phyloP scores from a whole-genome alignment of 306 rosid genomes.

The Prinsepia uniflora region DNA sequence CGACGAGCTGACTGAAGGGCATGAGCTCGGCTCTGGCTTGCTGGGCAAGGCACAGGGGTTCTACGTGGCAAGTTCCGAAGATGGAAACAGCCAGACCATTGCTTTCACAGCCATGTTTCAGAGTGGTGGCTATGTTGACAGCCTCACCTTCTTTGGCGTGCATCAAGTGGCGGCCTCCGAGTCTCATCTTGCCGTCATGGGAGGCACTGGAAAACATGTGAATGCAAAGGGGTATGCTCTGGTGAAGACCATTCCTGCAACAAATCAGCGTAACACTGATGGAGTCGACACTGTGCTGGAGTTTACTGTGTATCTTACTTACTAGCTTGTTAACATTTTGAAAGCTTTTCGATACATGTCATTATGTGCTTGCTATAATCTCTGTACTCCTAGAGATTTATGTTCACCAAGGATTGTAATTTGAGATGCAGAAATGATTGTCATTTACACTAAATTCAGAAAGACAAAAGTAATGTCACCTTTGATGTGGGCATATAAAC shows the following conservation, averaged over 20 bases:
- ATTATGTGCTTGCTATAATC: slow-evolving; percentile 6
- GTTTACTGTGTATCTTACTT: slow-evolving; percentile 50
- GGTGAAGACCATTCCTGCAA: slow-evolving; percentile 51
- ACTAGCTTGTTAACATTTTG: slow-evolving; percentile 18
- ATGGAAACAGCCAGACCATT: slow-evolving; percentile 72
- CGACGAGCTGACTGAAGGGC: slow-evolving; percentile 73
- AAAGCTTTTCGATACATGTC: neutral
- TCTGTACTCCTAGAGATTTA: slow-evolving; percentile 5
- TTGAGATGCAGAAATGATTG: neutral
- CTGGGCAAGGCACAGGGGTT: slow-evolving; percentile 81
- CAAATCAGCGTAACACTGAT: slow-evolving; percentile 44
- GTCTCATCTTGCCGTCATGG: slow-evolving; percentile 76
- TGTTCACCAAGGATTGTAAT: slow-evolving; percentile 4
- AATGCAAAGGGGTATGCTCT: slow-evolving; percentile 64
- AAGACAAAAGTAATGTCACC: too few species aligned
- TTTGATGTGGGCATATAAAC: too few species aligned
- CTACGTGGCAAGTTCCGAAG: slow-evolving; percentile 61
- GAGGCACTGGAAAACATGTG: slow-evolving; percentile 73
- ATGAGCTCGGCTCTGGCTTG: slow-evolving; percentile 68
- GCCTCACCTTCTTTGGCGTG: slow-evolving; percentile 74
- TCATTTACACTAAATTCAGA: neutral
- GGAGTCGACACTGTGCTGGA: slow-evolving; percentile 62
- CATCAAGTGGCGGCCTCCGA: slow-evolving; percentile 57
- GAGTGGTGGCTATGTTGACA: slow-evolving; percentile 60
- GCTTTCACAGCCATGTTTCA: slow-evolving; percentile 73